Base-by-base conservation (phyloP, 1,284 basidiomycete genomes). In the Afroboletus lepidellus region DNA sequence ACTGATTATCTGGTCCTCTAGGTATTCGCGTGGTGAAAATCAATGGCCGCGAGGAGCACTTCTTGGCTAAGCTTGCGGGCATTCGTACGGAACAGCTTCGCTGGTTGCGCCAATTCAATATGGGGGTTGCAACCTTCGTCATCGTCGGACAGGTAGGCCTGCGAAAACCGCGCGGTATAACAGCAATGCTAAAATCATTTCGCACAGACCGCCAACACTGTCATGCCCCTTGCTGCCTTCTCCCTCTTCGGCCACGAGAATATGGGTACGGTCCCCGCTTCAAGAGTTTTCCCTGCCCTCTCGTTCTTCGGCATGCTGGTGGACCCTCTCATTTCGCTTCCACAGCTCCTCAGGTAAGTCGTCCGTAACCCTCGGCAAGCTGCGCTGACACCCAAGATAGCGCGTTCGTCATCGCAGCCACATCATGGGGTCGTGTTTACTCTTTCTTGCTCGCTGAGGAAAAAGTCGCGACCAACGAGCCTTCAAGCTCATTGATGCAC, bases 361-460 rank as follows among this genome's bases (percentile, higher is more conserved):
- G 2, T 23, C 4, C 0, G 6, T 34, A 27, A 45, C n/a, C 23
- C 9, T 30, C 3, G 8, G 5, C 15, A 16, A 41, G 2, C 27
- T 39, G 6, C 41, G 13, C 53, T 54, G 42, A 53, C 29, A 2
- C 15, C 62, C 21, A 1, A 13, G 16, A 21, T 32, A 61, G 74
- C 67, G 49, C 74, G 59, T 39, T 73, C 59, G 57, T 76, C 65
- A 50, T 74, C 60, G 57, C 66, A 46, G 30, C 60, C 55, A 54
- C 69, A 54, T 71, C 57, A 3, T 67, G 61, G 63, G 65, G 53
- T 27, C 62, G 62, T 43, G 53, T 64, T 18, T 66, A 66, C 41
- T 38, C 56, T 13, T 64, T 64, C 50, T 46, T 64, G 34, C 58
- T 66, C 37, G 66, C 64, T 12, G 63, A 51, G 13, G 64, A 68